Conservation (phyloP, 371 early-diverging fungal genomes). For the Polyrhizophydium stewartii region DNA sequence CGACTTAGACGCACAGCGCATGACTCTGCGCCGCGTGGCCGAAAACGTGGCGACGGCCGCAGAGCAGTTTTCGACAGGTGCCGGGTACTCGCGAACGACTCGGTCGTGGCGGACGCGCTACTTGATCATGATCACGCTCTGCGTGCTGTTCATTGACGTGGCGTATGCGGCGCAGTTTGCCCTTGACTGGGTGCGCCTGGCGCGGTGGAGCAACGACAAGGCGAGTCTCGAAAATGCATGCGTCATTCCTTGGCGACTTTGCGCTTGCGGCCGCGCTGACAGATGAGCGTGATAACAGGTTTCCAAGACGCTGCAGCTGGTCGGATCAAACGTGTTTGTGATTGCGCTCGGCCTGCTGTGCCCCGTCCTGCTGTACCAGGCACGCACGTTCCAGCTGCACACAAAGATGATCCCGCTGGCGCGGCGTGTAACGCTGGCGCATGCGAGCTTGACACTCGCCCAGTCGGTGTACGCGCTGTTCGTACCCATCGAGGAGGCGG, state of each 20-base stretch:
- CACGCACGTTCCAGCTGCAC: neutral
- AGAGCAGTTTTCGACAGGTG: neutral
- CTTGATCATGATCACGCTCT: neutral
- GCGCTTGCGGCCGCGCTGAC: no score
- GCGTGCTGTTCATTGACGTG: neutral
- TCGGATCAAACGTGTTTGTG: no score
- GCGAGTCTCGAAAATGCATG: no score
- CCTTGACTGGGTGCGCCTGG: no score
- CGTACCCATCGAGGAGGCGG: neutral
- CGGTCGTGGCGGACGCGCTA: conserved; percentile 3
- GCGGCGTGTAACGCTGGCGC: neutral
- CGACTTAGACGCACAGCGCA: no score
- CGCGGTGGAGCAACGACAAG: no score
- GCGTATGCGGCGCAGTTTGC: neutral
- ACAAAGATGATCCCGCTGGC: neutral
- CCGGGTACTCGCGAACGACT: neutral
- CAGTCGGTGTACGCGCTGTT: neutral
- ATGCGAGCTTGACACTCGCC: neutral
- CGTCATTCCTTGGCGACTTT: no score
- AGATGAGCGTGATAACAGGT: no score
- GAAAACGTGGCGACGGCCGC: neutral
- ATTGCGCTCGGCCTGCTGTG: neutral
- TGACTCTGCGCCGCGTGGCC: neutral
- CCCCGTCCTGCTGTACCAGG: neutral
- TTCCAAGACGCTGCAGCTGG: no score